Conservation (phyloP, 163 green algal species). For the Prototheca cutis region DNA sequence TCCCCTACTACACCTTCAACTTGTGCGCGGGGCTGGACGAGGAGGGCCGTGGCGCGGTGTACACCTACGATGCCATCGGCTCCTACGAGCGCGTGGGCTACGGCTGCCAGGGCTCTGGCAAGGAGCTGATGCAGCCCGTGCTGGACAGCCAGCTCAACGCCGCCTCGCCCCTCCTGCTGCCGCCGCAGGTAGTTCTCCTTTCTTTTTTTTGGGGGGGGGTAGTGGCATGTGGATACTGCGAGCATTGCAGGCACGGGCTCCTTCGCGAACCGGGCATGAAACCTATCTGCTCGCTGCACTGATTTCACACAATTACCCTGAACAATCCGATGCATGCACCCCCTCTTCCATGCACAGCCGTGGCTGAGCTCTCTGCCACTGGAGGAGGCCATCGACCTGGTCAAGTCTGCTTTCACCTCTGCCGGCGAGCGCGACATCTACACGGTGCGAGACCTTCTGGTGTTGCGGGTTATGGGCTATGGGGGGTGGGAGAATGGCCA, state of each 20-base stretch:
- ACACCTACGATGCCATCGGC: slow-evolving; percentile 96
- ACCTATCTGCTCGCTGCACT: no score
- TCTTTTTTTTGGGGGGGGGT: slow-evolving; percentile 2
- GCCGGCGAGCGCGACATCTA: slow-evolving; percentile 98
- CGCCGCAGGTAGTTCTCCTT: slow-evolving; percentile 34
- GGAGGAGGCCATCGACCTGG: slow-evolving; percentile 83
- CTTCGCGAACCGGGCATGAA: no score
- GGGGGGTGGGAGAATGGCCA: neutral
- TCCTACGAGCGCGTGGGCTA: slow-evolving; percentile 84
- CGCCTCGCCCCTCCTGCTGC: slow-evolving; percentile 76
- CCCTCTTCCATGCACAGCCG: slow-evolving; percentile 28
- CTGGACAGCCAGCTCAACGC: slow-evolving; percentile 98
- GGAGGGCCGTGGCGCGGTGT: slow-evolving; percentile 84
- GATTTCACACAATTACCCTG: no score
- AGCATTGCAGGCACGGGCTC: neutral
- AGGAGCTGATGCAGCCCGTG: slow-evolving; percentile 95
- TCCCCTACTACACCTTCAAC: slow-evolving; percentile 99
- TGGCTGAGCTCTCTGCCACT: slow-evolving; percentile 69
- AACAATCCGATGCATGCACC: no score
- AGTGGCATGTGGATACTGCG: neutral
- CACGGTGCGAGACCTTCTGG: slow-evolving; percentile 47
- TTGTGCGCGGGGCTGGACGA: slow-evolving; percentile 87
- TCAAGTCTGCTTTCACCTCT: slow-evolving; percentile 92
- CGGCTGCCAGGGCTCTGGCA: slow-evolving; percentile 83
- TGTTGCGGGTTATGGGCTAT: no score